Evolutionary conservation across 768 basidiomycete species (phyloP).

Genomic region (Tylopilus cervinicoccineus): DNA sequence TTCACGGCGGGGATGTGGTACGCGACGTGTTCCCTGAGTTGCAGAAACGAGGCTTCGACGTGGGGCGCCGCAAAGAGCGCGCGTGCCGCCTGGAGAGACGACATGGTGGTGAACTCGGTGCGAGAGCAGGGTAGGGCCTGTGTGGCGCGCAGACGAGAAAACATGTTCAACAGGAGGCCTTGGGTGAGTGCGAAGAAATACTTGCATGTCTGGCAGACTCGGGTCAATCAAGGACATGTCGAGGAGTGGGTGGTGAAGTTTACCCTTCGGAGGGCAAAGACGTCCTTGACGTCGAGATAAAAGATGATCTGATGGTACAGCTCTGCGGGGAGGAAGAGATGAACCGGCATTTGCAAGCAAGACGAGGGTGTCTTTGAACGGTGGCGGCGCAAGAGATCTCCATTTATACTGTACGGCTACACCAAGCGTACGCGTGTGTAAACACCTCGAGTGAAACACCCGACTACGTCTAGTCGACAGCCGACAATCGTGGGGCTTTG

Average conservation of each 20-base stretch:
- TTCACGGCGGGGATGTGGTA: neutral
- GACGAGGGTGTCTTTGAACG: too few species aligned
- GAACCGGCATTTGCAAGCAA: neutral
- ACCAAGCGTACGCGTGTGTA: too few species aligned
- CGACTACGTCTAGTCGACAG: too few species aligned
- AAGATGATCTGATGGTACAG: constrained; percentile 11
- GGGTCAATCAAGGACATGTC: neutral
- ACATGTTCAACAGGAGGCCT: constrained; percentile 19
- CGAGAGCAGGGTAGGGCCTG: constrained; percentile 16
- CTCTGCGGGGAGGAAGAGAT: constrained; percentile 16
- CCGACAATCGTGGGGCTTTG: too few species aligned
- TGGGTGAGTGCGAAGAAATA: constrained; percentile 14
- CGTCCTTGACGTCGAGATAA: constrained; percentile 12
- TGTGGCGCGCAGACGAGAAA: constrained; percentile 4
- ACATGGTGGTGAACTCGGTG: constrained; percentile 11
- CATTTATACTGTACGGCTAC: too few species aligned
- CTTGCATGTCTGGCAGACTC: constrained; percentile 22
- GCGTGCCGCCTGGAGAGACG: constrained; percentile 10
- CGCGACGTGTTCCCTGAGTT: constrained; percentile 3
- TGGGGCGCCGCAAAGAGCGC: constrained; percentile 9
- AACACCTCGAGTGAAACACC: too few species aligned
- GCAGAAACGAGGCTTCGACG: constrained; percentile 17
- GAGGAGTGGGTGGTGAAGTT: neutral
- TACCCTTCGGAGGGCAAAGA: constrained; percentile 20
- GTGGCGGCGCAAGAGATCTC: too few species aligned